These are phyloP conservation scores for Tuber indicum DNA, from an alignment of 495 filamentous ascomycete genomes.

Conservation along the genomic window DNA sequence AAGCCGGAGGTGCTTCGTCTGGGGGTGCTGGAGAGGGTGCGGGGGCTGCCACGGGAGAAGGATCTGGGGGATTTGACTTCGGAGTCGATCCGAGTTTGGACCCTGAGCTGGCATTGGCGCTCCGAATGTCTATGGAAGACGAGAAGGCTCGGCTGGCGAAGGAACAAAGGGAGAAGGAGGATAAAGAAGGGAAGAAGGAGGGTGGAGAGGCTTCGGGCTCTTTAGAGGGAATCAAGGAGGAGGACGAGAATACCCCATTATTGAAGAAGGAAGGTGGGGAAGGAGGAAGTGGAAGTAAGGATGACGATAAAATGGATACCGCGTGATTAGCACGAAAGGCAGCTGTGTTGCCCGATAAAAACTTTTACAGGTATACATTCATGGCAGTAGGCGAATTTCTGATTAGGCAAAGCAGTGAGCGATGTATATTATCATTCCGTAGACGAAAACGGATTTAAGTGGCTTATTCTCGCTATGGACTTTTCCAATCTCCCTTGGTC, in stretches of 20 bases:
- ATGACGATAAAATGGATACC: conserved; percentile 86
- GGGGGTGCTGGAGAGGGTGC: conserved; percentile 48
- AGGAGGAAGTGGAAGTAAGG: conserved; percentile 56
- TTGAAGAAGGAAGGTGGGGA: conserved; percentile 59
- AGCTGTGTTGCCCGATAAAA: conserved; percentile 19
- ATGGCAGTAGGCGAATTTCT: conserved; percentile 17
- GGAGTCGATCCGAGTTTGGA: conserved; percentile 75
- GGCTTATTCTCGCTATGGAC: not conserved
- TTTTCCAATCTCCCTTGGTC: not conserved
- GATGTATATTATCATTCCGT: conserved; percentile 35
- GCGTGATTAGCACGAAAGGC: conserved; percentile 48
- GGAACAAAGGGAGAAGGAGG: conserved; percentile 68
- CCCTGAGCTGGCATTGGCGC: conserved; percentile 87
- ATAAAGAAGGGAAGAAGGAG: conserved; percentile 58
- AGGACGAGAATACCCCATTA: conserved; percentile 60
- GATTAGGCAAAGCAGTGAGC: conserved; percentile 17
- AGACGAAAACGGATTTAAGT: conserved; percentile 3
- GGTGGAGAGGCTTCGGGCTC: conserved; percentile 41
- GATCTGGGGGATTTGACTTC: conserved; percentile 57
- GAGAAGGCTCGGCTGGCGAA: conserved; percentile 89
- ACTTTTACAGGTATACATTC: conserved; percentile 14
- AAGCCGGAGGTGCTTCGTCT: conserved; percentile 46
- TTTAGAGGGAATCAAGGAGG: conserved; percentile 78
- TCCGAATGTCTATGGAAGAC: conserved; percentile 96
- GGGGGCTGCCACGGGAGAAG: conserved; percentile 55